phyloP scores from a whole-genome alignment of 2,329 filamentous ascomycete species.

The Xylariaceae sp. region DNA sequence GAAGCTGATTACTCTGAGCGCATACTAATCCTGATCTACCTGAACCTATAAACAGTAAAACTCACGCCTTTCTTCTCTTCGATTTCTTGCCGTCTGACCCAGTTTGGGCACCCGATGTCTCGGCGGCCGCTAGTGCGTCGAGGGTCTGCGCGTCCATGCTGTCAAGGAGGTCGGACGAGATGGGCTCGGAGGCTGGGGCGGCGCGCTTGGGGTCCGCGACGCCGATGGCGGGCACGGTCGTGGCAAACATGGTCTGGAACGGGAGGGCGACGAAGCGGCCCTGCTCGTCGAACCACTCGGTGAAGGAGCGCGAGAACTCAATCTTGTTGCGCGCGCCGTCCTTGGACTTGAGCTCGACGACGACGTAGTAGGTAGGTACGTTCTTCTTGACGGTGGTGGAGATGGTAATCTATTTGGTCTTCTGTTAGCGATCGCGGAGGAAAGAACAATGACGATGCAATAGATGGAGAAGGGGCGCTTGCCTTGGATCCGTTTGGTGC shows the following conservation, averaged over 20 bases:
- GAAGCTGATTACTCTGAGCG: not conserved
- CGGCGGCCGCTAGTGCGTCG: conserved; percentile 36
- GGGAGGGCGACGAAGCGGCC: conserved; percentile 69
- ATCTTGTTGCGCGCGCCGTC: conserved; percentile 38
- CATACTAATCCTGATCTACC: conserved; percentile 3
- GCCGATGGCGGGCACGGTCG: conserved; percentile 60
- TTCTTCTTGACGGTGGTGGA: conserved; percentile 70
- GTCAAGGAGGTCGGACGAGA: conserved; percentile 31
- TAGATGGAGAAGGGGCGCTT: not conserved
- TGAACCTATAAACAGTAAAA: not conserved
- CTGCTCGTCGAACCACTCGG: conserved; percentile 67
- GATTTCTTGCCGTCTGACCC: conserved; percentile 27
- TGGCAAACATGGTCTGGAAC: conserved; percentile 73
- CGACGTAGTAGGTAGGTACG: conserved; percentile 73
- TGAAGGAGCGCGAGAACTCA: conserved; percentile 60
- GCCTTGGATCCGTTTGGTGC: conserved; percentile 51
- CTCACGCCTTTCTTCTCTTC: conserved; percentile 33
- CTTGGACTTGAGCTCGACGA: conserved; percentile 50
- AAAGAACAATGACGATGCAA: not conserved
- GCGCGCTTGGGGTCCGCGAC: conserved; percentile 58
- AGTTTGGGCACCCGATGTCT: conserved; percentile 25
- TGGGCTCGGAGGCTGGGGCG: conserved; percentile 23
- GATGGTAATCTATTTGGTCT: conserved; percentile 59
- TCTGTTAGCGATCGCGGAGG: not conserved
- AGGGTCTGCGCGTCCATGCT: conserved; percentile 43